Evolutionary conservation across 768 basidiomycete genomes (phyloP).

Genomic region (Termitomyces sp.): DNA sequence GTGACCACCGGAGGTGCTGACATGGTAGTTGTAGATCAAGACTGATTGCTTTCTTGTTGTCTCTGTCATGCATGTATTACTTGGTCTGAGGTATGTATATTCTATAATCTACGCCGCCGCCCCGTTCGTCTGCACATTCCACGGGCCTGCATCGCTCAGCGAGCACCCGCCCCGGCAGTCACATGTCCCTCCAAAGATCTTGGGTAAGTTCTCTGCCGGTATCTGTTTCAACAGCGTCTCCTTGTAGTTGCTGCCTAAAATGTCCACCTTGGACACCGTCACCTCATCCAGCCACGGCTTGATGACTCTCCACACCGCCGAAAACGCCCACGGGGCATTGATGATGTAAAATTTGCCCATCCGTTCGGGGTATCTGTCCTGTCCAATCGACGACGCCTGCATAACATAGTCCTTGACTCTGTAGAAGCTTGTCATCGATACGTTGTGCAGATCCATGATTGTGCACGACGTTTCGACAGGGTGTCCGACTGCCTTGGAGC

Average conservation of each 20-base stretch:
- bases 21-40: slow-evolving; percentile 10
- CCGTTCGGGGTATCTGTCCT: slow-evolving; percentile 88
- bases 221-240: slow-evolving; percentile 80
- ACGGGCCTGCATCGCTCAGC: slow-evolving; percentile 88
- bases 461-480: slow-evolving; percentile 97
- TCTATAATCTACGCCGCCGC: not conserved
- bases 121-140: slow-evolving; percentile 45
- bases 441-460: slow-evolving; percentile 83
- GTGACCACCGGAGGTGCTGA: slow-evolving; percentile 45
- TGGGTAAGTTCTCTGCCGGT: slow-evolving; percentile 76
- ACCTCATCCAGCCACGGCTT: slow-evolving; percentile 95
- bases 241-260: slow-evolving; percentile 73
- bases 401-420: slow-evolving; percentile 90
- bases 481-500: slow-evolving; percentile 67
- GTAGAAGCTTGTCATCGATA: slow-evolving; percentile 74
- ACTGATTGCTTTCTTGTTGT: not conserved
- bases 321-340: slow-evolving; percentile 94
- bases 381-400: slow-evolving; percentile 73
- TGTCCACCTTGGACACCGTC: slow-evolving; percentile 92
- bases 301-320: slow-evolving; percentile 81
- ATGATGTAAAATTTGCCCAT: slow-evolving; percentile 99
- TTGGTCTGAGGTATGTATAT: not conserved
- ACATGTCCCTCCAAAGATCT: slow-evolving; percentile 82
- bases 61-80: not conserved
- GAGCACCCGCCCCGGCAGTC: slow-evolving; percentile 77